These are phyloP conservation scores for Plenodomus biglobosus DNA, from an alignment of 2,329 filamentous ascomycete species.

Conservation along the genomic window DNA sequence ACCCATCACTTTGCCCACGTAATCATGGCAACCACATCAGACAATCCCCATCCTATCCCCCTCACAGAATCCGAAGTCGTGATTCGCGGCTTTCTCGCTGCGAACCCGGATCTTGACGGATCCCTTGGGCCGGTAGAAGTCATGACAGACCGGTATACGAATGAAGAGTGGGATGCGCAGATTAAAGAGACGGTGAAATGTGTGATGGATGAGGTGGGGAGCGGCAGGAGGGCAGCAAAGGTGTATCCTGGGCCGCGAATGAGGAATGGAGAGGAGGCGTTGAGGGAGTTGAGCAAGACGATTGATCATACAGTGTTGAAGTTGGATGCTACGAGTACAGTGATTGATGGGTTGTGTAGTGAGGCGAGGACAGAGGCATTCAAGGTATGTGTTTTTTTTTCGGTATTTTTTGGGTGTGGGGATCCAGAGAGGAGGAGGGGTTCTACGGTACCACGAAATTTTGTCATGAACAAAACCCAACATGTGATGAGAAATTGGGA, in stretches of 20 bases:
- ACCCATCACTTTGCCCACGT: background rate
- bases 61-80: slow-evolving; percentile 39
- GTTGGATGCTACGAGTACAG: slow-evolving; percentile 49
- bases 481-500: background rate
- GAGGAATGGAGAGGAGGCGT: slow-evolving; percentile 29
- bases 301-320: slow-evolving; percentile 56
- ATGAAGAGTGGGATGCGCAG: slow-evolving; percentile 48
- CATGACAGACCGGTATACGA: slow-evolving; percentile 50
- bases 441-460: background rate
- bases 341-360: slow-evolving; percentile 57
- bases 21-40: slow-evolving; percentile 14
- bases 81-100: slow-evolving; percentile 38
- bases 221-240: slow-evolving; percentile 30
- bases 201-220: slow-evolving; percentile 31
- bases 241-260: slow-evolving; percentile 31
- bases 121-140: slow-evolving; percentile 31
- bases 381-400: slow-evolving; percentile 39
- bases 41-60: slow-evolving; percentile 26
- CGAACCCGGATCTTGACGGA: slow-evolving; percentile 32
- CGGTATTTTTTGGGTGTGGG: background rate
- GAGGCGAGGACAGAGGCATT: slow-evolving; percentile 55
- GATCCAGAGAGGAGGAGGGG: too few relatives aligned
- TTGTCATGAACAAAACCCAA: background rate
- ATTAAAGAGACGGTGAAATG: slow-evolving; percentile 42
- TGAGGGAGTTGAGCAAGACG: slow-evolving; percentile 38